Base-by-base conservation (phyloP, 1,284 basidiomycete genomes). In the Ceratobasidium papillatum region DNA sequence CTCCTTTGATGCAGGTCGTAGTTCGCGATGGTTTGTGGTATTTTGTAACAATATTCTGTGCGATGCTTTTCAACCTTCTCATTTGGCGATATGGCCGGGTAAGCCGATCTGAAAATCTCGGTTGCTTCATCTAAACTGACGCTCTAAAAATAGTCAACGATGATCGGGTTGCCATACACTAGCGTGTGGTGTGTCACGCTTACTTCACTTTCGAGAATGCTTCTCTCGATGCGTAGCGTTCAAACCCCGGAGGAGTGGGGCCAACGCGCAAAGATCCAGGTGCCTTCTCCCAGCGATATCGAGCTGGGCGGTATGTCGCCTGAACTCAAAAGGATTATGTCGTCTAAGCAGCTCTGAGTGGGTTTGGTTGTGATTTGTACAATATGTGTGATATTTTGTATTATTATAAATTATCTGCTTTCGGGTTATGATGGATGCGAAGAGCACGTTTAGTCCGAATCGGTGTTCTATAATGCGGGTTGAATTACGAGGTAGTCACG, bases 241-340 rank as follows among this genome's bases (percentile, higher is more conserved):
- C 66, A 69, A 47, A 52, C 49, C n/a, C 38, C 66, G 14, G 66
- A 58, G 32, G 66, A 69, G 17, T 69, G 66, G 66, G 66, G 66
- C 12, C 66, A 69, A 25, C 66, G 52, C n/a, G 66, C 47, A 9
- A 69, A 69, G 45, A 69, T 69, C 25, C 11, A 8, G n/a, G 47
- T 69, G 2, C 66, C 66, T 45, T 47, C 45, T 47, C 9, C 54
- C 11, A 34, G 14, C 30, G 54, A 32, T 25, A 19, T 56, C 17
- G 54, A 56, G 54, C 17, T 56, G 9, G 32, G 30, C 1, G 32
- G 54, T 56, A 32, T 56, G 12, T 3, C 5, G 25, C 54, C 30
- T 8, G 54, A 34, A 9, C n/a, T 56, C 9, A 32, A 56, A 25
- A 17, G 54, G 19, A 7, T 7, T 32, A 34, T 11, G 22, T 56